These are phyloP conservation scores for Kodamaea suecica DNA, from an alignment of 1,139 yeast genomes.

Conservation along the genomic window DNA sequence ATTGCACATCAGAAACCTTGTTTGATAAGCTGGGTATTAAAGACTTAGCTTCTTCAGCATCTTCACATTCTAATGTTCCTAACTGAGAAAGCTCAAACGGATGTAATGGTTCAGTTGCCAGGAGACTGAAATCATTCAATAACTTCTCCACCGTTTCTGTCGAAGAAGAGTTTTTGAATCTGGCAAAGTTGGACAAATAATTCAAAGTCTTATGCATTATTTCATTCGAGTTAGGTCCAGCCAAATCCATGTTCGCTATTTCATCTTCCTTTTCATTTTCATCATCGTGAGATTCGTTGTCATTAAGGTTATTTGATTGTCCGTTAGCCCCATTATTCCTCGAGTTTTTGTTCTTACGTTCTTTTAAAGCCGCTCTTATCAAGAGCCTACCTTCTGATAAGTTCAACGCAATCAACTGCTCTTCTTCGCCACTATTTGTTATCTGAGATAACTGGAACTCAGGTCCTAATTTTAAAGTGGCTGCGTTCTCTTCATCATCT, in stretches of 20 bases:
- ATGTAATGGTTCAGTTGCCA: slow-evolving; percentile 61
- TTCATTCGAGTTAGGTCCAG: slow-evolving; percentile 58
- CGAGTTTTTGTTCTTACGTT: slow-evolving; percentile 55
- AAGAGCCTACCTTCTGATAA: slow-evolving; percentile 85
- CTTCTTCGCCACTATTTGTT: slow-evolving; percentile 75
- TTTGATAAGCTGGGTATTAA: slow-evolving; percentile 80
- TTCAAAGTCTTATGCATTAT: slow-evolving; percentile 91
- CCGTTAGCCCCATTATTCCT: slow-evolving; percentile 11
- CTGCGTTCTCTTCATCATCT: slow-evolving; percentile 87
- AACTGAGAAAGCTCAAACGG: slow-evolving; percentile 96
- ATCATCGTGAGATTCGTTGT: slow-evolving; percentile 35
- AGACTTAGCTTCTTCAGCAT: slow-evolving; percentile 95
- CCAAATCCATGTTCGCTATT: slow-evolving; percentile 65
- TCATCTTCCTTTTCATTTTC: slow-evolving; percentile 56
- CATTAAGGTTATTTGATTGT: slow-evolving; percentile 19
- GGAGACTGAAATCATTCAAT: slow-evolving; percentile 65
- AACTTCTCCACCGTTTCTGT: slow-evolving; percentile 91
- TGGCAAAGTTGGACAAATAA: slow-evolving; percentile 77
- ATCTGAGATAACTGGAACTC: slow-evolving; percentile 83
- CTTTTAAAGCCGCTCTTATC: slow-evolving; percentile 85
- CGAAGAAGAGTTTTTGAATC: slow-evolving; percentile 89
- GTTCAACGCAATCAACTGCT: slow-evolving; percentile 78
- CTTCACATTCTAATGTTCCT: slow-evolving; percentile 92
- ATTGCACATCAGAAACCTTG: slow-evolving; percentile 82
- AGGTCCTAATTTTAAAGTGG: slow-evolving; percentile 82